Evolutionary conservation across 352 stramenopile genomes (phyloP).

Genomic region (Hyaloperonospora brassicae): DNA sequence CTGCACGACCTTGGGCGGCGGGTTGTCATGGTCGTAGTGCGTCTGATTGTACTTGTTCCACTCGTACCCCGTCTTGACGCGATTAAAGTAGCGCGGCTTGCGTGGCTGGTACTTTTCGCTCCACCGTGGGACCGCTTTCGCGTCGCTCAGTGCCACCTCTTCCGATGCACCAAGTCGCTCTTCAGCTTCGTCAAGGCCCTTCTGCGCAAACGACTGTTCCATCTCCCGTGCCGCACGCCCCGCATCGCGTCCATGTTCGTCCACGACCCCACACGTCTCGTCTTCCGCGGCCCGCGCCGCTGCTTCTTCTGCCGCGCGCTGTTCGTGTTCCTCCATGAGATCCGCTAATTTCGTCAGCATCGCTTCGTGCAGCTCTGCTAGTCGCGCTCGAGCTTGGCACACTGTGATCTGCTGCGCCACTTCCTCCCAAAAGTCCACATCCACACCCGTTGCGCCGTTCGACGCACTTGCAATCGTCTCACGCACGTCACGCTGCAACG

Average conservation of each 20-base stretch:
- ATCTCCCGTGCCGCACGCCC: slow-evolving; percentile 60
- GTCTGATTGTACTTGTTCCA: slow-evolving; percentile 99
- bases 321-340: slow-evolving; percentile 83
- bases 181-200: slow-evolving; percentile 59
- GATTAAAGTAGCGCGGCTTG: slow-evolving; percentile 99
- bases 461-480: slow-evolving; percentile 54
- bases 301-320: slow-evolving; percentile 21
- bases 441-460: slow-evolving; percentile 52
- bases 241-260: slow-evolving; percentile 43
- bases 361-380: slow-evolving; percentile 89
- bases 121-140: slow-evolving; percentile 76
- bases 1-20: slow-evolving; percentile 98
- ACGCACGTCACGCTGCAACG: slow-evolving; percentile 54
- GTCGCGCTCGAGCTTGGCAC: slow-evolving; percentile 80
- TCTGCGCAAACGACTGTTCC: slow-evolving; percentile 49
- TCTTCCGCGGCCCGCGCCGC: slow-evolving; percentile 20
- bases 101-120: slow-evolving; percentile 96
- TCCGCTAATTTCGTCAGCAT: slow-evolving; percentile 91
- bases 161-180: slow-evolving; percentile 85
- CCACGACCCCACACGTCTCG: slow-evolving; percentile 14
- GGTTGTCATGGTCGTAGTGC: slow-evolving; percentile 99
- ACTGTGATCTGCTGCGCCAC: slow-evolving; percentile 90
- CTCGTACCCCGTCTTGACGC: slow-evolving; percentile 98
- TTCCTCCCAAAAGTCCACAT: slow-evolving; percentile 92
- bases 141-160: slow-evolving; percentile 73